Base-by-base conservation (phyloP, 1,284 basidiomycete species). In the Agroathelia rolfsii region DNA sequence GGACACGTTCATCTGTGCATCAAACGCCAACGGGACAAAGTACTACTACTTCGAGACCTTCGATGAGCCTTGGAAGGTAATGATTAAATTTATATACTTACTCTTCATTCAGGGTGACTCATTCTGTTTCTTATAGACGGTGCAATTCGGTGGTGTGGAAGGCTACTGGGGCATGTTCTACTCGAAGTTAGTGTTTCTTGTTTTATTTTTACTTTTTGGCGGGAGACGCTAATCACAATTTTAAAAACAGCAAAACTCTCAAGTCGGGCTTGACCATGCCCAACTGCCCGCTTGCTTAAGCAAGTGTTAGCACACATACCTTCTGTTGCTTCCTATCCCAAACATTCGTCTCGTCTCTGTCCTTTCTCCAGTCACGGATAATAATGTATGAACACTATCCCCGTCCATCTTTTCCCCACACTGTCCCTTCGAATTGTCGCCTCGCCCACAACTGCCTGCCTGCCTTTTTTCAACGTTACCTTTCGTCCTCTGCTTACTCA, bases 31-130 rank as follows among this genome's bases (percentile, higher is more conserved):
- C 44, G 68, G 71, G 22, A 85, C 86, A 5, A 62, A 73, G n/a
- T 92, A 90, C 62, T 92, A 89, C 66, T 87, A 69, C 62, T 87
- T 86, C 40, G 81, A 84, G 66, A 72, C 69, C 48, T 78, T 79
- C 43, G 66, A 72, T 50, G 86, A 94, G 58, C 60, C 68, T 14
- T 93, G 89, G 89, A 90, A 94, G 62, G 67, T 66, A 34, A 42
- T 57, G 46, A 34, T 28, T 29, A 26, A 27, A 15, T 28, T 16
- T 16, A 31, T 41, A 32, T 41, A 42, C 24, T 33, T n/a, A n/a
- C n/a, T n/a, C 36, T 24, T 32, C 23, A 2, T 26, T 8, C 3
- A 21, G 20, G 4, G 2, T 17, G 15, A 21, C 25, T 15, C 20
- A 25, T 34, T 37, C 23, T 33, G 21, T 24, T 18, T 31, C 7